These are phyloP conservation scores for Penicillium canescens DNA, from an alignment of 495 filamentous ascomycete species.

Conservation along the genomic window DNA sequence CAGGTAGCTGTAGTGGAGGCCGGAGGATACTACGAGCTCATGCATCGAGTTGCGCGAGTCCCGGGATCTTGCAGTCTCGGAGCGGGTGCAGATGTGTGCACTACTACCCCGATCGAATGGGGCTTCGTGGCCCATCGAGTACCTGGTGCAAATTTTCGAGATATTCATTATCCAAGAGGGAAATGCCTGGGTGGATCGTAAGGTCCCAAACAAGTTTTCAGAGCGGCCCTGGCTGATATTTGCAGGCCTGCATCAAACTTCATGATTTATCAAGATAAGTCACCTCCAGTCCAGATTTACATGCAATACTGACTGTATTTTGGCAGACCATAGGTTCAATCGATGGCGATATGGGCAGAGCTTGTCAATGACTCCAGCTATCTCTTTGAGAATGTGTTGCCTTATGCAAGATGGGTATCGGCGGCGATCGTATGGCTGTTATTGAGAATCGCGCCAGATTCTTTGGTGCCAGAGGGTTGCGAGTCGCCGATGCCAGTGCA, in stretches of 20 bases:
- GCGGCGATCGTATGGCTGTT: constrained; percentile 50
- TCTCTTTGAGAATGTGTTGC: constrained; percentile 40
- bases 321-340: constrained; percentile 34
- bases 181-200: constrained; percentile 44
- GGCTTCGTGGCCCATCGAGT: constrained; percentile 35
- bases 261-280: constrained; percentile 40
- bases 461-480: constrained; percentile 48
- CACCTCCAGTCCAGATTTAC: background rate
- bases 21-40: constrained; percentile 56
- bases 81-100: constrained; percentile 30
- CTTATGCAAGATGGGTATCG: constrained; percentile 53
- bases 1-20: constrained; percentile 57
- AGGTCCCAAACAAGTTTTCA: background rate
- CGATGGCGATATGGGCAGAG: constrained; percentile 47
- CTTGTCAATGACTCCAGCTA: constrained; percentile 47
- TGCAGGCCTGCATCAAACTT: constrained; percentile 33
- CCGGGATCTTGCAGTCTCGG: constrained; percentile 39
- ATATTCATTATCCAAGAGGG: constrained; percentile 40
- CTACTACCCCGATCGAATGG: constrained; percentile 49
- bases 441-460: constrained; percentile 53
- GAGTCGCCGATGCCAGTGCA: constrained; percentile 60
- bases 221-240: background rate
- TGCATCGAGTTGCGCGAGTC: constrained; percentile 42
- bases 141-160: constrained; percentile 32
- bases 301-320: constrained; percentile 1